Base-by-base conservation (phyloP, 495 filamentous ascomycete species). In the Penicillium desertorum region DNA sequence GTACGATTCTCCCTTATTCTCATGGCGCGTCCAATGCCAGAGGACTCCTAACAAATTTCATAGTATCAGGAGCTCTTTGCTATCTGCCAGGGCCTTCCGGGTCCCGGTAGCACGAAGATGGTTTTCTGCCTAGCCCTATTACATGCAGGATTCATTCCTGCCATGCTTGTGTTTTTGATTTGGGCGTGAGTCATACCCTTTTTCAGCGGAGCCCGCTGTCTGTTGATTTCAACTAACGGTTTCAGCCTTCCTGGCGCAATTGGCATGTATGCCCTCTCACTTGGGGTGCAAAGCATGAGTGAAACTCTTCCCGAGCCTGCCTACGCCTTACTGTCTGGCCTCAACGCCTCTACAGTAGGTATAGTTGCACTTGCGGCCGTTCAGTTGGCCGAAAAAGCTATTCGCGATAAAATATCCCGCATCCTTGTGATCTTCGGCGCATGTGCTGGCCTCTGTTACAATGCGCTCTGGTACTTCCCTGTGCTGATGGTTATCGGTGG, bases 1-100 rank as follows among this genome's bases (percentile, higher is more conserved):
- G 85, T 87, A 56, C 1, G n/a, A 8, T 58, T 17, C 16, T 8
- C 20, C 16, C 36, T 39, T 17, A 39, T 9, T 7, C 7, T 39
- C 16, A 9, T 29, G 27, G 27, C 27, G 7, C 27, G 5, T 25
- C 23, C 5, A 7, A 17, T 39, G 7, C 2, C 16, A 9, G 8
- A n/a, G 16, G 36, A n/a, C 7, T n/a, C 2, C 36, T 39, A 39
- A 39, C 36, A 39, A 39, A 8, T 39, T 7, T 4, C 16, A 39
- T n/a, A 39, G 36, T 39, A 39, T 9, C 36, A 39, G 7, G 36
- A 39, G 9, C 36, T 39, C 2, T 39, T 39, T 17, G 36, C 36
- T 17, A 39, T 39, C 5, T 39, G 36, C 2, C 36, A 39, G 36
- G 36, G 36, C 8, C 36, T 39, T n/a, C 36, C 36, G 6, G 36